Evolutionary conservation across 257 asterid genomes (phyloP).

Genomic region (Lantana camara): DNA sequence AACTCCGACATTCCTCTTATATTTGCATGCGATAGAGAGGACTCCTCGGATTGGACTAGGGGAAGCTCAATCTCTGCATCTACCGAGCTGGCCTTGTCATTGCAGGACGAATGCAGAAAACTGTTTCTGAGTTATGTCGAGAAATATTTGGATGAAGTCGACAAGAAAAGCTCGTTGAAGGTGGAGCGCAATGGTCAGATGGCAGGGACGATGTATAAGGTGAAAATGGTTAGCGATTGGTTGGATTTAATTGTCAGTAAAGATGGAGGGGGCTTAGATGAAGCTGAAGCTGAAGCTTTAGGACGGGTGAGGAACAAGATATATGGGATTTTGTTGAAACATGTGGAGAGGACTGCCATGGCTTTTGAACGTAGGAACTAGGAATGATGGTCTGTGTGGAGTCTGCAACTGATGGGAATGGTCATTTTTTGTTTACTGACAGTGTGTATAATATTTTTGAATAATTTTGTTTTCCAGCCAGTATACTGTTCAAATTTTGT

Average conservation of each 20-base stretch:
- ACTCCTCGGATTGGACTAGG: constrained; percentile 41
- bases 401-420: background rate
- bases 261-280: constrained; percentile 39
- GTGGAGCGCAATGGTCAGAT: constrained; percentile 36
- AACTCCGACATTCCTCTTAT: constrained; percentile 28
- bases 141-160: constrained; percentile 60
- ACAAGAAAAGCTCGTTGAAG: constrained; percentile 36
- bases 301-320: constrained; percentile 63
- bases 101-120: constrained; percentile 59
- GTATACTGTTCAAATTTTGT: background rate
- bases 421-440: background rate
- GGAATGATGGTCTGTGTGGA: background rate
- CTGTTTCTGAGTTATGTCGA: constrained; percentile 52
- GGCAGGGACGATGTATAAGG: constrained; percentile 56
- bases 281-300: constrained; percentile 43
- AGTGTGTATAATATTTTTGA: background rate
- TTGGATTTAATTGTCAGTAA: constrained; percentile 46
- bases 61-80: constrained; percentile 43
- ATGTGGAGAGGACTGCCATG: constrained; percentile 70
- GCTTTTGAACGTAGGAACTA: constrained; percentile 40
- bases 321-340: constrained; percentile 55
- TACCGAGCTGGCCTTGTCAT: constrained; percentile 35
- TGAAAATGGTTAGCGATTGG: constrained; percentile 70
- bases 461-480: too few relatives aligned
- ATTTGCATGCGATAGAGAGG: constrained; percentile 37